Conservation (phyloP, 495 filamentous ascomycete genomes). For the Aspergillus avenaceus region DNA sequence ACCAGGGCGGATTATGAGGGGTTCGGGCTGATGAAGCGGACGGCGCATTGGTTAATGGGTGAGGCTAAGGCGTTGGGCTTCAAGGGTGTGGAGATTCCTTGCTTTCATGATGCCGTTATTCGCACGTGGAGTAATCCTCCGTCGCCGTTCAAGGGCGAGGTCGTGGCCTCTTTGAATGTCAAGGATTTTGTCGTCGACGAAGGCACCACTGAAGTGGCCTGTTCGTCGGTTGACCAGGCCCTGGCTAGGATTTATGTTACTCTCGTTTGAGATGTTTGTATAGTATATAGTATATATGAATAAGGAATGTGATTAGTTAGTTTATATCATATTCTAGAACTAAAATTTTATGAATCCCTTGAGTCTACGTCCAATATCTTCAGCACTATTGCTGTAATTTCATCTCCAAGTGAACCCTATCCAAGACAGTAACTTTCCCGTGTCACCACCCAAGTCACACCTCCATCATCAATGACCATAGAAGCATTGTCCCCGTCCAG, state of each 20-base stretch:
- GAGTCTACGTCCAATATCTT: too few species aligned
- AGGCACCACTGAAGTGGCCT: not conserved
- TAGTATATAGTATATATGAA: not conserved
- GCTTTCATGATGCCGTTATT: slow-evolving; percentile 24
- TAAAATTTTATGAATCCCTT: too few species aligned
- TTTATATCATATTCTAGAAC: too few species aligned
- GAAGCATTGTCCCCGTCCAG: too few species aligned
- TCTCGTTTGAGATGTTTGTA: not conserved
- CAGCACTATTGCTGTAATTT: too few species aligned
- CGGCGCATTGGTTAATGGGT: slow-evolving; percentile 35
- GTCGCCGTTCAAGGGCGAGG: slow-evolving; percentile 21
- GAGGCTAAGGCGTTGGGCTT: slow-evolving; percentile 26
- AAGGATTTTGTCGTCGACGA: not conserved
- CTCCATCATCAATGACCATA: too few species aligned
- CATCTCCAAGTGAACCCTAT: too few species aligned
- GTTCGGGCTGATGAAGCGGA: slow-evolving; percentile 27
- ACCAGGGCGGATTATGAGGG: slow-evolving; percentile 30
- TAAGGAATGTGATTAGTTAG: too few species aligned
- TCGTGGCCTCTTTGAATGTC: not conserved
- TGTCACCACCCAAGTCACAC: too few species aligned
- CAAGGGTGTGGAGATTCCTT: slow-evolving; percentile 32
- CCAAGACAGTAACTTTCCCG: too few species aligned
- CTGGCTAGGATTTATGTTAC: not conserved
- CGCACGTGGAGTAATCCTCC: slow-evolving; percentile 33
- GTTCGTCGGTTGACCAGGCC: not conserved